Conservation (phyloP, 768 basidiomycete genomes). For the Lentinula detonsa region DNA sequence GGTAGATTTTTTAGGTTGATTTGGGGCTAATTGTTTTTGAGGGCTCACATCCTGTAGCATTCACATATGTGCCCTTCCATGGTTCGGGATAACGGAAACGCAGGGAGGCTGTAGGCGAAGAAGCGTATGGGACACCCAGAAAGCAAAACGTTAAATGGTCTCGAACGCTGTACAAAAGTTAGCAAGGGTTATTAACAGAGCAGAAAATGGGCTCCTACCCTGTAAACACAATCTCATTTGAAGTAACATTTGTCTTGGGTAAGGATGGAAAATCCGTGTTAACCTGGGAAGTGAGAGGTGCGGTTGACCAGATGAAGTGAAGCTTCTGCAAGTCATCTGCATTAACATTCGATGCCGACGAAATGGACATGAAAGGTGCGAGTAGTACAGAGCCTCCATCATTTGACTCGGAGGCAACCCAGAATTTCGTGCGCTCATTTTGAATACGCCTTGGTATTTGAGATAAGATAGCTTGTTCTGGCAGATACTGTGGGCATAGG, state of each 20-base stretch:
- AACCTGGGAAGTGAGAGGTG: conserved; percentile 11
- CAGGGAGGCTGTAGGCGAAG: conserved; percentile 20
- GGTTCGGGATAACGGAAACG: conserved; percentile 29
- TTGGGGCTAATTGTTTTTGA: background rate
- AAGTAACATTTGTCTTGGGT: conserved; percentile 8
- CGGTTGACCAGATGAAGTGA: conserved; percentile 13
- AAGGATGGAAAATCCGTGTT: conserved; percentile 12
- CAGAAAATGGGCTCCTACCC: conserved; percentile 3
- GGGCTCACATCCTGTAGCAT: conserved; percentile 22
- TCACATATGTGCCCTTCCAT: conserved; percentile 18
- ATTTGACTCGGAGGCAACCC: conserved; percentile 4
- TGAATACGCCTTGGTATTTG: background rate
- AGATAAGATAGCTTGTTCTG: background rate
- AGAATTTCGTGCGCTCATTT: background rate
- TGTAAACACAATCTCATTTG: conserved; percentile 8
- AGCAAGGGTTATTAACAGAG: background rate
- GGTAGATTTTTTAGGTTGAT: background rate
- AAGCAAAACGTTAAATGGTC: conserved; percentile 36
- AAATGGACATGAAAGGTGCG: background rate
- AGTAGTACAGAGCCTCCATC: background rate
- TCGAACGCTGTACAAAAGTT: conserved; percentile 21
- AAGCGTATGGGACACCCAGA: conserved; percentile 34
- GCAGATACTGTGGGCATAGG: background rate
- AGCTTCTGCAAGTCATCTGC: background rate
- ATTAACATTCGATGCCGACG: background rate